A percentile compares a stretch with the other conserved stretches of the same genome.
Evolutionary conservation across 2,329 filamentous ascomycete genomes (phyloP).

Genomic region (Coniochaeta sp.): DNA sequence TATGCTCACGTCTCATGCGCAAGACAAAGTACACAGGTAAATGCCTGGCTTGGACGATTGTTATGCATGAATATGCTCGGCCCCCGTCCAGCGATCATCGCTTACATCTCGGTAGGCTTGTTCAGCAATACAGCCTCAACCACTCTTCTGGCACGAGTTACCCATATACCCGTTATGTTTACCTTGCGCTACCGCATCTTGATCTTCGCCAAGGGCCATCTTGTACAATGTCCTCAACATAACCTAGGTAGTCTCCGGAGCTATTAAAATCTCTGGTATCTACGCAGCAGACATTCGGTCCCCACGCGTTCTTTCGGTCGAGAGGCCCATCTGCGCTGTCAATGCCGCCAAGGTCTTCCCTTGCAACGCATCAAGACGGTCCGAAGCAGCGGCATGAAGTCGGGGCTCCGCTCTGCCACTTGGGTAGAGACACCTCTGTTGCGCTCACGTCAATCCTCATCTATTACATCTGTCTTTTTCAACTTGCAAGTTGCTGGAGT

Average conservation of each 20-base stretch:
- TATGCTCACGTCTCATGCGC: background rate
- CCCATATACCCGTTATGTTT: too few species aligned
- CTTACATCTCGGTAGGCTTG: background rate
- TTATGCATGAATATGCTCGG: background rate
- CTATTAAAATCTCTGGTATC: background rate
- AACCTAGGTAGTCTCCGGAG: background rate
- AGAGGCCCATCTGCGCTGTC: background rate
- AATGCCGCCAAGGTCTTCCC: background rate
- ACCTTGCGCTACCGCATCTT: background rate
- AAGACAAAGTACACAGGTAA: background rate
- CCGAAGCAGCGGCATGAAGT: conserved; percentile 1
- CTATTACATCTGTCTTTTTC: background rate
- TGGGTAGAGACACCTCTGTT: background rate
- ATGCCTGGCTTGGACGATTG: background rate
- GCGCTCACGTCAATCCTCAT: background rate
- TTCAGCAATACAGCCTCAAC: background rate
- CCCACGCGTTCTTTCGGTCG: background rate
- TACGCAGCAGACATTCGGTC: background rate
- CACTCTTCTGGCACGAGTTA: background rate
- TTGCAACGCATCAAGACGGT: background rate
- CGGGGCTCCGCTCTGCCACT: background rate
- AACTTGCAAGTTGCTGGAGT: background rate
- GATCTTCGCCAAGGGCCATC: background rate
- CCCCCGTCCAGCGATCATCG: background rate
- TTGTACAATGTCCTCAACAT: background rate